Evolutionary conservation across 345 rosid species (phyloP).

Genomic region (Nasturtium officinale): DNA sequence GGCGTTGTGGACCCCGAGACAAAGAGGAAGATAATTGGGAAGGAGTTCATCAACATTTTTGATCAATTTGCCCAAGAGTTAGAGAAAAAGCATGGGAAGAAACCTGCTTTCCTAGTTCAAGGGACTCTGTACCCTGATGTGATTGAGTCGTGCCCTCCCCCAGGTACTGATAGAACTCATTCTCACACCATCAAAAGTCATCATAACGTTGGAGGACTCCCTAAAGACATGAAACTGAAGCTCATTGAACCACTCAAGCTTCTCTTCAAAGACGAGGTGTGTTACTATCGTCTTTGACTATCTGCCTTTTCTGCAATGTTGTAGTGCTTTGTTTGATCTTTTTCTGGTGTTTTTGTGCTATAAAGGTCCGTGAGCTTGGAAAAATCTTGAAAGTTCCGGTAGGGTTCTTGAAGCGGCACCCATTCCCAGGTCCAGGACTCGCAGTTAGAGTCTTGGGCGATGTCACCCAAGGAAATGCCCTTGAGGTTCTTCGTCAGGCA

Average conservation of each 20-base stretch:
- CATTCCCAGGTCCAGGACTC: slow-evolving; percentile 99
- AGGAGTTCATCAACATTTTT: slow-evolving; percentile 79
- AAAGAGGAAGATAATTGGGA: slow-evolving; percentile 93
- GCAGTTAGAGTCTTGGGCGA: slow-evolving; percentile 96
- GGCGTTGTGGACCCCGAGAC: slow-evolving; percentile 91
- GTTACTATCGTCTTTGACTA: slow-evolving; percentile 14
- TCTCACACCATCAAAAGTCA: slow-evolving; percentile 99
- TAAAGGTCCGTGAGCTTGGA: slow-evolving; percentile 89
- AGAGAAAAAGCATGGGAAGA: slow-evolving; percentile 77
- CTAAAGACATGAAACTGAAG: slow-evolving; percentile 94
- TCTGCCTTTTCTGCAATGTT: neutral
- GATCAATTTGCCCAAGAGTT: slow-evolving; percentile 77
- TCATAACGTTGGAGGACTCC: slow-evolving; percentile 99
- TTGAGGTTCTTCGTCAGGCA: slow-evolving; percentile 88
- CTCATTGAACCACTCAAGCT: slow-evolving; percentile 97
- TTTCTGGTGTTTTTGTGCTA: slow-evolving; percentile 13
- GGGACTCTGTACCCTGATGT: slow-evolving; percentile 97
- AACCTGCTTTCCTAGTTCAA: slow-evolving; percentile 84
- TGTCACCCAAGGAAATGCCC: slow-evolving; percentile 85
- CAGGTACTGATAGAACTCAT: slow-evolving; percentile 85
- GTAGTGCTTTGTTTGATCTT: neutral
- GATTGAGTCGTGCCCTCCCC: slow-evolving; percentile 99
- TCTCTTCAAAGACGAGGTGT: slow-evolving; percentile 95
- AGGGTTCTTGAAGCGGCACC: slow-evolving; percentile 90
- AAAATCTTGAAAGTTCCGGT: slow-evolving; percentile 79